Base-by-base conservation (phyloP, 2,329 filamentous ascomycete species). In the Neonectria coccinea region DNA sequence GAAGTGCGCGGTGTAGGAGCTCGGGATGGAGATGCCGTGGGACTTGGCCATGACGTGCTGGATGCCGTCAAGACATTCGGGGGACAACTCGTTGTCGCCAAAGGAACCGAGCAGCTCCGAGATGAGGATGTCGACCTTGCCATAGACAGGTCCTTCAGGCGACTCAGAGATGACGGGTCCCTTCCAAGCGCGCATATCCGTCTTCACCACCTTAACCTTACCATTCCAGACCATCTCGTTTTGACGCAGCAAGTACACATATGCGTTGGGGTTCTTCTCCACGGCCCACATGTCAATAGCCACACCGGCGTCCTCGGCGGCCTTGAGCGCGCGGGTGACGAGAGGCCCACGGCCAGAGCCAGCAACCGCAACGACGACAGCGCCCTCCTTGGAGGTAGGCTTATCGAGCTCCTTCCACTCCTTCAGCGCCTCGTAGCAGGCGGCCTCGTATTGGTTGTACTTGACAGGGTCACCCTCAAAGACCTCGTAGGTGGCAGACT, bases 401-500 rank as follows among this genome's bases (percentile, higher is more conserved):
- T 93, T 94, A 33, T 87, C 84, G 63, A 92, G 85, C 41, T 84
- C 81, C 63, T 85, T 85, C 91, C 96, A 97, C 74, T 98, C 94
- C 12, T 82, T 85, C 66, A 99, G 84, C 0, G 96, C 95, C 68
- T 92, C 88, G 4, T 88, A 88, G 61, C 97, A 91, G 14, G 96
- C 96, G 50, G 86, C 85, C 78, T 98, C 94, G 76, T 99, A 99
- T 85, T 95, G 97, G 68, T 94, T 90, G 77, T 99, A 99, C 80
- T 99, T 99, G 80, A 99, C 92, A 0, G 96, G 96, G 69, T 99
- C 97, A 71, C 97, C 97, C 78, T 99, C 96, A 74, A 99, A 99
- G 2, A 98, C 95, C 77, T 99, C 96, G 78, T 99, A 99, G 0
- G 96, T 99, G 45, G 97, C 92, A 51, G 94, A 97, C 78, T 99